Conservation (phyloP, 257 asterid genomes). For the Penstemon barbatus region DNA sequence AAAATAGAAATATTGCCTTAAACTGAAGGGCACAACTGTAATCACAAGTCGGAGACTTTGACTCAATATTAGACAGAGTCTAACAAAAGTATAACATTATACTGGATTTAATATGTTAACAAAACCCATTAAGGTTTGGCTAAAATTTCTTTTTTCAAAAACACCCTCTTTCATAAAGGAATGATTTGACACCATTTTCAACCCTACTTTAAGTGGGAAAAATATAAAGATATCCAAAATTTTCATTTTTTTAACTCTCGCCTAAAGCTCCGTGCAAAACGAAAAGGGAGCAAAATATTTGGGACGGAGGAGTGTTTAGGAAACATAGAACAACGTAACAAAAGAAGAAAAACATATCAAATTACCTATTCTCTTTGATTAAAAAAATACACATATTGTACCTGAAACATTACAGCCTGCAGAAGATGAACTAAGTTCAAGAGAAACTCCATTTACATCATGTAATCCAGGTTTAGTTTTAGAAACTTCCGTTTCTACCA, state of each 20-base stretch:
- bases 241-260: no score
- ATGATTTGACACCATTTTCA: no score
- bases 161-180: background rate
- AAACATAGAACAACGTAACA: background rate
- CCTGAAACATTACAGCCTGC: conserved; percentile 53
- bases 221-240: no score
- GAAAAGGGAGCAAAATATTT: no score
- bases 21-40: background rate
- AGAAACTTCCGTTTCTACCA: conserved; percentile 46
- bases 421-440: conserved; percentile 47
- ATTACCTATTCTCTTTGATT: background rate
- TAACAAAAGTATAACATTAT: background rate
- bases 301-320: background rate
- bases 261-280: no score
- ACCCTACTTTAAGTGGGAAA: no score
- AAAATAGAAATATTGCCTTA: background rate
- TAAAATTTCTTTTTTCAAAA: background rate
- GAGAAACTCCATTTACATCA: conserved; percentile 44
- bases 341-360: background rate
- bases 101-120: no score
- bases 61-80: background rate
- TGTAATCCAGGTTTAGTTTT: conserved; percentile 43
- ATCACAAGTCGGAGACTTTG: no score
- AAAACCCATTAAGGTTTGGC: no score
- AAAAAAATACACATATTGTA: conserved; percentile 26